A percentile compares a stretch with the other conserved stretches of the same genome.
These are phyloP conservation scores for Phoenix dactylifera DNA, from an alignment of 176 grass and related monocot genomes.

Conservation along the genomic window DNA sequence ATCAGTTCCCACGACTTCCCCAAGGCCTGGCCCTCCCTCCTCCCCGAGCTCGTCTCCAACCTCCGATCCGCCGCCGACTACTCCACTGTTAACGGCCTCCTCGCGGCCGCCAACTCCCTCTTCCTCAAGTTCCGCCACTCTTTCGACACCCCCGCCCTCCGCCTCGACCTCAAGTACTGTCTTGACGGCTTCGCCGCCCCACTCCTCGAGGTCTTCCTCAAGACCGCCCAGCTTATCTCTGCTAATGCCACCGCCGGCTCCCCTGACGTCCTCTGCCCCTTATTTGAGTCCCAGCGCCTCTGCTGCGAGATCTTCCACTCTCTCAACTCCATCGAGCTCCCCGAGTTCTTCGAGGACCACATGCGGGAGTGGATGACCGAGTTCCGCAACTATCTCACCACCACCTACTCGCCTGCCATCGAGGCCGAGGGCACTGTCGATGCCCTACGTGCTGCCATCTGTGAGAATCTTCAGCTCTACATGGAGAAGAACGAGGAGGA, in stretches of 20 bases:
- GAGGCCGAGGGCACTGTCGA: conserved; percentile 72
- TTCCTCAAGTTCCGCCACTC: conserved; percentile 83
- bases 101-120: conserved; percentile 55
- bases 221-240: conserved; percentile 52
- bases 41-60: conserved; percentile 60
- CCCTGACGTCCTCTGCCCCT: conserved; percentile 41
- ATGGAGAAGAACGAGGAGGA: conserved; percentile 99
- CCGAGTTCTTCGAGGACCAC: conserved; percentile 97
- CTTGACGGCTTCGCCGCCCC: conserved; percentile 66
- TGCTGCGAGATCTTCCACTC: conserved; percentile 92
- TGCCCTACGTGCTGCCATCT: conserved; percentile 57
- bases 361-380: conserved; percentile 95
- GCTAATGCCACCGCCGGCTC: conserved; percentile 21
- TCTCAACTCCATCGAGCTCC: conserved; percentile 87
- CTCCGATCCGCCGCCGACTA: conserved; percentile 53
- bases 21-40: conserved; percentile 59
- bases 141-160: conserved; percentile 64
- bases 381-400: conserved; percentile 72
- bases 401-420: conserved; percentile 36
- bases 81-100: conserved; percentile 56
- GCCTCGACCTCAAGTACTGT: conserved; percentile 92
- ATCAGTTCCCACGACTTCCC: conserved; percentile 73
- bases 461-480: conserved; percentile 90
- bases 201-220: conserved; percentile 76
- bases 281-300: conserved; percentile 76